A percentile compares a stretch with the other conserved stretches of the same genome.
Conservation (phyloP, 208 protist species). For the Trypanosoma scelopori region DNA sequence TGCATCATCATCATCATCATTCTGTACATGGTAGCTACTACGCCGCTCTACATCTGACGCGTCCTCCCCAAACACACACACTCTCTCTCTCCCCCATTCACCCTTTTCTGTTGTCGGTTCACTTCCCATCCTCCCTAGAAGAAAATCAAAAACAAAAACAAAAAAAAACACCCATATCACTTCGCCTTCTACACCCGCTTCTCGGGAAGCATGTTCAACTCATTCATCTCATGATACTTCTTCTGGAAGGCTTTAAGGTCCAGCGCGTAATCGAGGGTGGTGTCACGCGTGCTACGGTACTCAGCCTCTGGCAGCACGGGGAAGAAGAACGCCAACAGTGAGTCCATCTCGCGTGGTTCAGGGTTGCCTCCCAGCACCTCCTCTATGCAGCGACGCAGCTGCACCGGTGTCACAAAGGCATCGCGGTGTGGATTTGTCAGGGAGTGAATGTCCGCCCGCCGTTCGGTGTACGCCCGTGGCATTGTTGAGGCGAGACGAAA, state of each 20-base stretch:
- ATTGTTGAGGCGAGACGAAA: conserved; percentile 88
- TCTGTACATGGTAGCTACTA: neutral
- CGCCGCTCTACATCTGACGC: neutral
- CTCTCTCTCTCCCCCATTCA: neutral
- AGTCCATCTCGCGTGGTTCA: conserved; percentile 65
- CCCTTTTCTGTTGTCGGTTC: neutral
- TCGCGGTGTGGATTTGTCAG: conserved; percentile 79
- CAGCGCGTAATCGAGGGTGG: conserved; percentile 43
- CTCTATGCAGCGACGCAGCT: conserved; percentile 85
- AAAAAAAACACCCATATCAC: neutral
- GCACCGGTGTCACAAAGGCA: conserved; percentile 78
- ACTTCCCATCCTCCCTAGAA: neutral
- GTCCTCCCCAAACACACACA: neutral
- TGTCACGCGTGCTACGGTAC: conserved; percentile 58
- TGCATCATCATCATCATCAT: neutral
- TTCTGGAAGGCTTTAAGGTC: conserved; percentile 76
- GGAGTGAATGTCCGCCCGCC: conserved; percentile 61
- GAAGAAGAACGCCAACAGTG: conserved; percentile 84
- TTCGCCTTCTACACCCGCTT: too few species aligned
- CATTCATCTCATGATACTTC: conserved; percentile 70
- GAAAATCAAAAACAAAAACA: conserved; percentile 11
- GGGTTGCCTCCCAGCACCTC: conserved; percentile 70
- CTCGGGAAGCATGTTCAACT: conserved; percentile 32
- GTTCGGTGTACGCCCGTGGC: conserved; percentile 70
- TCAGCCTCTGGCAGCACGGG: conserved; percentile 60